Base-by-base conservation (phyloP, 2,329 filamentous ascomycete genomes). In the Pseudogymnoascus pannorum region DNA sequence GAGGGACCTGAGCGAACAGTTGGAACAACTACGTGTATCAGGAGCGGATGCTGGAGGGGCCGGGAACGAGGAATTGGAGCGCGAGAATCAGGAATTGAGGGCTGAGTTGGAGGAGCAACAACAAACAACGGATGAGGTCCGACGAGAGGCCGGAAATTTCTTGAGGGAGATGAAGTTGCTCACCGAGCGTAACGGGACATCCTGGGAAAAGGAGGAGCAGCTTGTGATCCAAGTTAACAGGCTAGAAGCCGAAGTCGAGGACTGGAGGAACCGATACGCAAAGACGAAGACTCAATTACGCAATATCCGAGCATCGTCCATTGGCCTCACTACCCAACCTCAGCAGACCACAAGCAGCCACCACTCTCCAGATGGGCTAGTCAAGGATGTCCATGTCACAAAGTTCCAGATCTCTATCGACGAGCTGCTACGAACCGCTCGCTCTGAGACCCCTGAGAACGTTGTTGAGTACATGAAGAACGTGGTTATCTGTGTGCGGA, bases 331-430 rank as follows among this genome's bases (percentile, higher is more conserved):
- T 6, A 76, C 87, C 44, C 85, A 88, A 6, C 84, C 82, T 58
- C 84, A 82, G 66, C 75, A 86, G 40, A 83, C 83, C 58, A 86
- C 90, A 59, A 83, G 82, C 69, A 84, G 81, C 24, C 87, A 94
- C 66, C 81, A 84, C 20, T 82, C 88, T 36, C 83, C 87, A 11
- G 83, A 86, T 63, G 94, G 94, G 5, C 74, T 94, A 20, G 86
- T 99, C 68, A 92, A 90, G 75, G 94, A 97, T 74, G 83, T 97
- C 11, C 89, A 97, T 72, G 86, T 99, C 66, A 97, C 93, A 58
- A 92, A 91, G 70, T 97, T 96, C 77, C 94, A 99, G 74, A 87
- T 97, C 63, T 85, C 92, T 20, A 89, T 99, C 64, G 93, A 99
- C 71, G 93, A 97, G 69, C 81, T 97, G 38, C 80, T 99, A 35